Percentiles rank a stretch among this genome's conserved stretches.
Conservation (phyloP, 2,329 filamentous ascomycete species). For the Trichoderma atrobrunneum region DNA sequence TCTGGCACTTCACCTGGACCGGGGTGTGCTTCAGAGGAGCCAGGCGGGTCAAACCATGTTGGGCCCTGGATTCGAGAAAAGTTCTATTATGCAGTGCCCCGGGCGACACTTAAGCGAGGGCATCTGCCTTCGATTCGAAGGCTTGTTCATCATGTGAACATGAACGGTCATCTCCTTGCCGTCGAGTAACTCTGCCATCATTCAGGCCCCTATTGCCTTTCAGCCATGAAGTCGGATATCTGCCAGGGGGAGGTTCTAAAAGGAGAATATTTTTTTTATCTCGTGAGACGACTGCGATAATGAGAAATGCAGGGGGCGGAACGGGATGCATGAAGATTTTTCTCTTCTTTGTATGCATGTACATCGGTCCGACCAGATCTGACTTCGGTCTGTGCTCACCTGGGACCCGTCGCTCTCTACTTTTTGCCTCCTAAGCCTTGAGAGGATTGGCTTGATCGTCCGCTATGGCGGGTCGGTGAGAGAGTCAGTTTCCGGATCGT, state of each 20-base stretch:
- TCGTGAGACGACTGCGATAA: not conserved
- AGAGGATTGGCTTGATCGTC: not conserved
- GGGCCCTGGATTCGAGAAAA: constrained; percentile 4
- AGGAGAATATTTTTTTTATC: not conserved
- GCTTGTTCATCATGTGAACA: constrained; percentile 7
- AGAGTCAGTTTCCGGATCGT: not conserved
- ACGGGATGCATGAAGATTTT: not conserved
- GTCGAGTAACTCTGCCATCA: not conserved
- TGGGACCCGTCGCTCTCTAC: not conserved
- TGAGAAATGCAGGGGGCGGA: not conserved
- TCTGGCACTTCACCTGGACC: not conserved
- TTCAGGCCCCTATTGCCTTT: not conserved
- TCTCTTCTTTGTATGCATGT: not conserved
- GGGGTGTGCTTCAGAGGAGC: not conserved
- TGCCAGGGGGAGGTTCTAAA: not conserved
- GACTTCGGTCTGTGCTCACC: not conserved
- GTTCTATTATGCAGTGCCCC: not conserved
- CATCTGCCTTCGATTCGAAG: not conserved
- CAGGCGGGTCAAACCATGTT: not conserved
- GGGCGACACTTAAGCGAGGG: not conserved
- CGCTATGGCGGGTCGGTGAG: not conserved
- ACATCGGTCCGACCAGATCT: constrained; percentile 7
- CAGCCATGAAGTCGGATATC: not conserved
- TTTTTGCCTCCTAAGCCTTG: not conserved
- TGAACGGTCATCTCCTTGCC: not conserved